Percentiles rank a stretch among this genome's conserved stretches.
Conservation (phyloP, 345 rosid species). For the Turnera subulata region DNA sequence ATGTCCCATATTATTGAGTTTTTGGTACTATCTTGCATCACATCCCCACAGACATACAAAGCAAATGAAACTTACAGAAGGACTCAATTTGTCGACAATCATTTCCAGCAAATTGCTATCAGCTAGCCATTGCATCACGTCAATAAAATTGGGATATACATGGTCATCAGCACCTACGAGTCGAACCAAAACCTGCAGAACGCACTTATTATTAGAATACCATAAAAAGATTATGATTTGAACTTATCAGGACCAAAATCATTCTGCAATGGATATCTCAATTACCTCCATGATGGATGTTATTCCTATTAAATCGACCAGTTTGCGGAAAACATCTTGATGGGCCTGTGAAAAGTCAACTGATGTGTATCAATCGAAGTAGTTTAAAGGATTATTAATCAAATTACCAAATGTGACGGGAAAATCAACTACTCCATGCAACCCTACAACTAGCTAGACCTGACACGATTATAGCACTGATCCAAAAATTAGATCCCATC, state of each 20-base stretch:
- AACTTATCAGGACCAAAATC: conserved; percentile 8
- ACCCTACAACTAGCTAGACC: no score
- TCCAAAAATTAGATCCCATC: not conserved
- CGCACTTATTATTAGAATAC: conserved; percentile 10
- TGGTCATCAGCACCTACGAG: conserved; percentile 97
- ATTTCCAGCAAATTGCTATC: conserved; percentile 85
- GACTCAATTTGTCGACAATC: conserved; percentile 90
- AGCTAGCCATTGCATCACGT: conserved; percentile 99
- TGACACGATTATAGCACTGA: no score
- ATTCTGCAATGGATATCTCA: conserved; percentile 1
- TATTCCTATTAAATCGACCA: conserved; percentile 97
- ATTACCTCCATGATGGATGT: conserved; percentile 99
- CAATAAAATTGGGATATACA: conserved; percentile 87
- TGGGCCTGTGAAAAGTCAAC: conserved; percentile 54
- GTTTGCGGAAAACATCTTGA: conserved; percentile 71
- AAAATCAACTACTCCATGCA: no score
- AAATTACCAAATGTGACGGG: no score
- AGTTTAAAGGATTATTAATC: no score
- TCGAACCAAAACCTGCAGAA: conserved; percentile 82
- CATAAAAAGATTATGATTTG: not conserved
- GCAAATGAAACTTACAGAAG: conserved; percentile 53
- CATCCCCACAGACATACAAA: no score
- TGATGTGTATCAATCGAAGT: no score
- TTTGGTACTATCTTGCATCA: no score
- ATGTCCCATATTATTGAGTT: no score